Evolutionary conservation across 75 land plant species (phyloP).

Genomic region (Pseudotsuga menziesii): DNA sequence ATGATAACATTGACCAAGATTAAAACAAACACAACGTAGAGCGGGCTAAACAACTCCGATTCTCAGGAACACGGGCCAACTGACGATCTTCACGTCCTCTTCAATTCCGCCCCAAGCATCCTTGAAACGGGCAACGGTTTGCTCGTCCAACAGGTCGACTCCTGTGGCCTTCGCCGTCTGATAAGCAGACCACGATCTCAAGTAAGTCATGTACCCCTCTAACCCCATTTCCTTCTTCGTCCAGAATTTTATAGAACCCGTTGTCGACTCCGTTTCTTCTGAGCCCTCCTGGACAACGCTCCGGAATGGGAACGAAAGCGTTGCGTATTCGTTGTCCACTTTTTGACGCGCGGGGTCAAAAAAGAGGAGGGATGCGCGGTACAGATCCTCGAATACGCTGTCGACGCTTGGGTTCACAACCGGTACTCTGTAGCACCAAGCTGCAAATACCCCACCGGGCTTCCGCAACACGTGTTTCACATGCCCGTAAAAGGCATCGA

Average conservation of each 20-base stretch:
- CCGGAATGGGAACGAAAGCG: conserved; percentile 62
- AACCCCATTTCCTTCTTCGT: conserved; percentile 34
- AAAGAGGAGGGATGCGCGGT: conserved; percentile 12
- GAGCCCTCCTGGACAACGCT: not conserved
- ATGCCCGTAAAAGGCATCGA: conserved; percentile 50
- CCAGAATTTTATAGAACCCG: conserved; percentile 50
- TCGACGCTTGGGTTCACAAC: conserved; percentile 36
- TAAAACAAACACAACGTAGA: too few relatives aligned
- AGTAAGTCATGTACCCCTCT: conserved; percentile 31
- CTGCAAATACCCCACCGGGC: conserved; percentile 72
- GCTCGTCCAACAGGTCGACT: conserved; percentile 47
- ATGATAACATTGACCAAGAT: conserved; percentile 5
- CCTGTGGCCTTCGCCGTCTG: conserved; percentile 58
- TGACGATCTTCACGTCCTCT: conserved; percentile 20
- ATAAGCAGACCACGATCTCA: conserved; percentile 64
- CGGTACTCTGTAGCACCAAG: conserved; percentile 62
- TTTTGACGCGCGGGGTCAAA: conserved; percentile 35
- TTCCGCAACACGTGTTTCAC: conserved; percentile 43
- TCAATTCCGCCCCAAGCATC: conserved; percentile 56
- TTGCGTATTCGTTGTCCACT: conserved; percentile 38
- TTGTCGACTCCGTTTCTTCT: conserved; percentile 27
- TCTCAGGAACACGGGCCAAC: conserved; percentile 42
- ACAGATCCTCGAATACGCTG: conserved; percentile 13
- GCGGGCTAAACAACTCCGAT: conserved; percentile 19
- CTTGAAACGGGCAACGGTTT: conserved; percentile 31